Evolutionary conservation across 2,329 filamentous ascomycete species (phyloP).

Genomic region (Aspergillus hiratsukae): DNA sequence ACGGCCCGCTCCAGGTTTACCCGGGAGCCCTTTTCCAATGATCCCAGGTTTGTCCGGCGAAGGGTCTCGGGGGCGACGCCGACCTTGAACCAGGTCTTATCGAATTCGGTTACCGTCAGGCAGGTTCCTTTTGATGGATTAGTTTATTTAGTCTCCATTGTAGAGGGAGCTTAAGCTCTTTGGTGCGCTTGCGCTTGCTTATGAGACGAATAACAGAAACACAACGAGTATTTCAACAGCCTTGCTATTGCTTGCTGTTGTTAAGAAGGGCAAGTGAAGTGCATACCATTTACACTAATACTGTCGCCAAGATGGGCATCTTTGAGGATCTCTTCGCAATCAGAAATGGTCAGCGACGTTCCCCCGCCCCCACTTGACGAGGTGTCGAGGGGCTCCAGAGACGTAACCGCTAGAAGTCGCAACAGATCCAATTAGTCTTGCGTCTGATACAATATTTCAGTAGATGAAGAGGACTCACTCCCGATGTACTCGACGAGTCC

Average conservation of each 20-base stretch:
- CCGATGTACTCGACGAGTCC: constrained; percentile 90
- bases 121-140: constrained; percentile 58
- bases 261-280: background rate
- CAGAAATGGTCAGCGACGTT: constrained; percentile 81
- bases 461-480: constrained; percentile 56
- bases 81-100: constrained; percentile 68
- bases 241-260: background rate
- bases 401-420: constrained; percentile 64
- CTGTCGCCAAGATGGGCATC: constrained; percentile 88
- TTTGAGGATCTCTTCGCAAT: constrained; percentile 69
- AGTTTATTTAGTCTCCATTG: background rate
- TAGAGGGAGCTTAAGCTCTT: background rate
- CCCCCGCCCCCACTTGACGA: constrained; percentile 68
- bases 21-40: constrained; percentile 57
- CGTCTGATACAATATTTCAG: background rate
- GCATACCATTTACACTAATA: constrained; percentile 80
- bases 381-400: constrained; percentile 73
- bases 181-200: background rate
- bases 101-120: constrained; percentile 79
- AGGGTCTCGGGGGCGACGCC: constrained; percentile 94
- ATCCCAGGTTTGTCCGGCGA: constrained; percentile 89
- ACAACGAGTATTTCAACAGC: background rate
- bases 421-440: constrained; percentile 1
- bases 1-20: constrained; percentile 96
- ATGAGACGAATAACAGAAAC: background rate